A percentile compares a stretch with the other conserved stretches of the same genome.
Evolutionary conservation across 129 eudicot genomes (phyloP).

Genomic region (Cynara cardunculus): DNA sequence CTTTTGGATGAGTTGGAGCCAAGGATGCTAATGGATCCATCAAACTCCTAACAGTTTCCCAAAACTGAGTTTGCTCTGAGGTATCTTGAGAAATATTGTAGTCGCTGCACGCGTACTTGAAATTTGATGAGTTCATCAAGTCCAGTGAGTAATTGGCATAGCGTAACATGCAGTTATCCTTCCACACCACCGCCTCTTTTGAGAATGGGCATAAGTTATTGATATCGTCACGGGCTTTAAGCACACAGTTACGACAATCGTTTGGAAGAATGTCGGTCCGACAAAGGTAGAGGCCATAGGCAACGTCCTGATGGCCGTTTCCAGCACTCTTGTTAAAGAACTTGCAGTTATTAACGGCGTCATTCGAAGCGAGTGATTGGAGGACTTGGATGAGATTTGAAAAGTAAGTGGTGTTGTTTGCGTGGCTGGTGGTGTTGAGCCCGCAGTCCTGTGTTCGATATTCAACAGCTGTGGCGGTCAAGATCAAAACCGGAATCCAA

Average conservation of each 20-base stretch:
- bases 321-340: slow-evolving; percentile 1
- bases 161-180: slow-evolving; percentile 22
- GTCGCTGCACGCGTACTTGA: slow-evolving; percentile 2
- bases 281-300: slow-evolving; percentile 26
- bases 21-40: not conserved
- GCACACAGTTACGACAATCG: slow-evolving; percentile 21
- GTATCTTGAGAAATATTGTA: not conserved
- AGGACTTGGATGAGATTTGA: slow-evolving; percentile 5
- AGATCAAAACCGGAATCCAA: not conserved
- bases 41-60: not conserved
- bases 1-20: not conserved
- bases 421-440: not conserved
- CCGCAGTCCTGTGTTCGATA: slow-evolving; percentile 8
- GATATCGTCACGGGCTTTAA: not conserved
- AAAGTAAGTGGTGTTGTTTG: not conserved
- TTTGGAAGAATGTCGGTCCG: slow-evolving; percentile 20
- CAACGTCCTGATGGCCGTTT: not conserved
- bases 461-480: slow-evolving; percentile 11
- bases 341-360: not conserved
- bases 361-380: slow-evolving; percentile 18
- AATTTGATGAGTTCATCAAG: not conserved
- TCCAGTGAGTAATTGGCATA: slow-evolving; percentile 12
- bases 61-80: slow-evolving; percentile 3
- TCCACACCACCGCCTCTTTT: slow-evolving; percentile 14
- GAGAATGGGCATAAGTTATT: not conserved